Conservation (phyloP, 306 rosid genomes). For the barrel medic (Medicago truncatula) region MtrunA17r5.0-ANR NC_053043.1:49510501-49511000, state of each 20-base stretch:
- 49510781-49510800: neutral
- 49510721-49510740: constrained; percentile 85
- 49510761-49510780: neutral
- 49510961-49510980: constrained; percentile 58
- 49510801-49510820: neutral
- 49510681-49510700: constrained; percentile 87
- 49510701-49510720: constrained; percentile 90
- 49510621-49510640: constrained; percentile 66
- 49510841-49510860: neutral
- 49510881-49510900: neutral
- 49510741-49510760: constrained; percentile 53
- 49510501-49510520: constrained; percentile 69
- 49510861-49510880: neutral
- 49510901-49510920: neutral
- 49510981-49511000: constrained; percentile 57
- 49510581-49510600: neutral
- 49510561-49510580: neutral
- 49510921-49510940: constrained; percentile 83
- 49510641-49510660: constrained; percentile 77
- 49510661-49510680: constrained; percentile 87
- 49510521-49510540: constrained; percentile 26
- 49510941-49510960: constrained; percentile 73
- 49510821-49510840: neutral
- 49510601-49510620: constrained; percentile 62
- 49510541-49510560: constrained; percentile 1